Evolutionary conservation across 2,329 filamentous ascomycete genomes (phyloP).

Genomic region (Thelonectria blattea): DNA sequence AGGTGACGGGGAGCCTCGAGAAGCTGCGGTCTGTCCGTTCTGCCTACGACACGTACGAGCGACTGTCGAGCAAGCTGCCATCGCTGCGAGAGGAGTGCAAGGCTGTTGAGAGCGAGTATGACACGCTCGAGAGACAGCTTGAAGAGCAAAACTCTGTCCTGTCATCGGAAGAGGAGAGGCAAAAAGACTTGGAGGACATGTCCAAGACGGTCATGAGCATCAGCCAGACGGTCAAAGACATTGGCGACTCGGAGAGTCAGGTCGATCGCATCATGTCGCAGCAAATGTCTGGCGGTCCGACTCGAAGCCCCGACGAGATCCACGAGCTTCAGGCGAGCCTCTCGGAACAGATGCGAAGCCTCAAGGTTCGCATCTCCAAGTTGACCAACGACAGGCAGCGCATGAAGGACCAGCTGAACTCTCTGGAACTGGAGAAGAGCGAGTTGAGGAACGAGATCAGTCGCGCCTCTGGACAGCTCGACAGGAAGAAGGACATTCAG

Average conservation of each 20-base stretch:
- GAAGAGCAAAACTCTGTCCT: slow-evolving; percentile 73
- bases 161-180: slow-evolving; percentile 66
- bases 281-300: slow-evolving; percentile 70
- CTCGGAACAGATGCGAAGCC: slow-evolving; percentile 68
- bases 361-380: slow-evolving; percentile 69
- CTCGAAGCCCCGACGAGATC: slow-evolving; percentile 81
- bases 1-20: slow-evolving; percentile 57
- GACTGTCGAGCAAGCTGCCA: slow-evolving; percentile 75
- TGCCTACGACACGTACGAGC: slow-evolving; percentile 76
- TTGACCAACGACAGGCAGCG: slow-evolving; percentile 75
- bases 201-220: slow-evolving; percentile 80
- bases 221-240: slow-evolving; percentile 72
- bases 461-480: slow-evolving; percentile 74
- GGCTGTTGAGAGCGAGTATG: slow-evolving; percentile 66
- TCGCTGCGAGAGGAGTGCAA: slow-evolving; percentile 68
- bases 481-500: slow-evolving; percentile 77
- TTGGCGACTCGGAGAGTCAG: slow-evolving; percentile 72
- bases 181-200: slow-evolving; percentile 77
- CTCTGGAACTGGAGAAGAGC: slow-evolving; percentile 77
- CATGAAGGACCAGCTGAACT: slow-evolving; percentile 68
- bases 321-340: slow-evolving; percentile 74
- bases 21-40: slow-evolving; percentile 67
- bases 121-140: slow-evolving; percentile 63
- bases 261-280: slow-evolving; percentile 77
- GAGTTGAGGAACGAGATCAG: slow-evolving; percentile 77